These are phyloP conservation scores for Cercospora sp. DNA, from an alignment of 2,329 filamentous ascomycete species.

Conservation along the genomic window DNA sequence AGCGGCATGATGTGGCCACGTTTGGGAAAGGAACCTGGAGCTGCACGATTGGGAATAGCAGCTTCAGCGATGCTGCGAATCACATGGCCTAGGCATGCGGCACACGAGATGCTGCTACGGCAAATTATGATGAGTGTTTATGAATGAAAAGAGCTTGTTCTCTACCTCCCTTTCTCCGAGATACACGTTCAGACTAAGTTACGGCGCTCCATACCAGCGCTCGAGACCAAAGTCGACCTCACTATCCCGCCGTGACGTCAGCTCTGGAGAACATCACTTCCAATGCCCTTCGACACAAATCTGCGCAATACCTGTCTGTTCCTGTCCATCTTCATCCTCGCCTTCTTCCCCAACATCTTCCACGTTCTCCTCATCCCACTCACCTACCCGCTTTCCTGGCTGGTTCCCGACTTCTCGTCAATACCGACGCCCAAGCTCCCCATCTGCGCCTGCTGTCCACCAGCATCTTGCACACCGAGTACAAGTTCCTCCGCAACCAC, in stretches of 20 bases:
- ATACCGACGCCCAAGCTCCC: slow-evolving; percentile 29
- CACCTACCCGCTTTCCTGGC: slow-evolving; percentile 18
- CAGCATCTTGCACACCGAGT: slow-evolving; percentile 30
- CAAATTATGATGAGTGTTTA: slow-evolving; percentile 3
- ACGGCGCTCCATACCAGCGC: slow-evolving; percentile 13
- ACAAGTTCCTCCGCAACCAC: slow-evolving; percentile 21
- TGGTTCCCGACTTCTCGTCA: slow-evolving; percentile 40
- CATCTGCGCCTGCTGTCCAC: slow-evolving; percentile 39
- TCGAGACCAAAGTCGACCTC: neutral
- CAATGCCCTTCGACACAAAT: slow-evolving; percentile 34
- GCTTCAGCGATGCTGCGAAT: neutral
- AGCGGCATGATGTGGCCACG: slow-evolving; percentile 10
- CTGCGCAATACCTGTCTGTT: slow-evolving; percentile 47
- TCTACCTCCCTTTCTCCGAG: neutral
- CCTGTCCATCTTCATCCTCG: slow-evolving; percentile 50
- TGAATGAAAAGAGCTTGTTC: neutral
- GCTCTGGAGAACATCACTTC: slow-evolving; percentile 13
- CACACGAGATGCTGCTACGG: slow-evolving; percentile 1
- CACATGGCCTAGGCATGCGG: neutral
- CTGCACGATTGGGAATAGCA: neutral
- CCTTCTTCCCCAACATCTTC: slow-evolving; percentile 53
- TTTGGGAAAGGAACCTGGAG: neutral
- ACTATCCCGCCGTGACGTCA: slow-evolving; percentile 15
- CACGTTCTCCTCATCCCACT: slow-evolving; percentile 41
- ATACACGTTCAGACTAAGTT: too few species aligned